Conservation (phyloP, 306 rosid species). For the Trifolium repens region DNA sequence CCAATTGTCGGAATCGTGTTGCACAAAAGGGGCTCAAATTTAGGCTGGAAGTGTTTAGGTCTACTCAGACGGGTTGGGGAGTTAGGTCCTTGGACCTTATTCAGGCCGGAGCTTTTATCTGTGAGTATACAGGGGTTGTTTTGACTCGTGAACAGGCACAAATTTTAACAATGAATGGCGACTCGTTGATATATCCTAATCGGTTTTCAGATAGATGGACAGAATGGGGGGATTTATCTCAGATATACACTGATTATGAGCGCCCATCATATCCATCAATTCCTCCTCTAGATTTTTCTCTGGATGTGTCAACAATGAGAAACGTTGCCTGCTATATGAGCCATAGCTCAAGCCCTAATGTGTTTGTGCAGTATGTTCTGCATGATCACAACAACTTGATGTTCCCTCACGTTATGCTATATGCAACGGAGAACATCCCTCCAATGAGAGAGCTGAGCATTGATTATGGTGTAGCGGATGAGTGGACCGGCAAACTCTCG, state of each 20-base stretch:
- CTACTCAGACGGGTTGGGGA: conserved; percentile 91
- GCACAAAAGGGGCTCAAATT: conserved; percentile 70
- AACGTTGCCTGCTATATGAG: conserved; percentile 95
- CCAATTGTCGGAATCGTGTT: conserved; percentile 77
- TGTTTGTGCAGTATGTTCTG: conserved; percentile 85
- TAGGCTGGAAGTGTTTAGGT: conserved; percentile 88
- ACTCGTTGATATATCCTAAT: conserved; percentile 69
- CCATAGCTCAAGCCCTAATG: conserved; percentile 82
- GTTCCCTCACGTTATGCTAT: conserved; percentile 97
- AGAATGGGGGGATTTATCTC: conserved; percentile 97
- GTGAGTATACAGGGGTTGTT: conserved; percentile 90
- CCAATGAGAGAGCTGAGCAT: conserved; percentile 95
- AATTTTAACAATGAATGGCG: conserved; percentile 87
- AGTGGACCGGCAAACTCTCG: conserved; percentile 76
- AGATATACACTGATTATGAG: conserved; percentile 57
- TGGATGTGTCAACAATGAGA: conserved; percentile 92
- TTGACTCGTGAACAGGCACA: conserved; percentile 85
- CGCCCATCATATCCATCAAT: conserved; percentile 83
- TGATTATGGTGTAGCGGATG: conserved; percentile 94
- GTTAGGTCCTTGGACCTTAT: conserved; percentile 89
- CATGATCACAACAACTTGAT: conserved; percentile 89
- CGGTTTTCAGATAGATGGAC: conserved; percentile 84
- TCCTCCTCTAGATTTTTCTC: conserved; percentile 89
- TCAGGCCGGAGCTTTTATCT: conserved; percentile 89
- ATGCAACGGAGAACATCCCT: conserved; percentile 95